Percentiles rank a stretch among this genome's conserved stretches.
Evolutionary conservation across 208 protist genomes (phyloP).

Genomic region (Phytomonas sp.): DNA sequence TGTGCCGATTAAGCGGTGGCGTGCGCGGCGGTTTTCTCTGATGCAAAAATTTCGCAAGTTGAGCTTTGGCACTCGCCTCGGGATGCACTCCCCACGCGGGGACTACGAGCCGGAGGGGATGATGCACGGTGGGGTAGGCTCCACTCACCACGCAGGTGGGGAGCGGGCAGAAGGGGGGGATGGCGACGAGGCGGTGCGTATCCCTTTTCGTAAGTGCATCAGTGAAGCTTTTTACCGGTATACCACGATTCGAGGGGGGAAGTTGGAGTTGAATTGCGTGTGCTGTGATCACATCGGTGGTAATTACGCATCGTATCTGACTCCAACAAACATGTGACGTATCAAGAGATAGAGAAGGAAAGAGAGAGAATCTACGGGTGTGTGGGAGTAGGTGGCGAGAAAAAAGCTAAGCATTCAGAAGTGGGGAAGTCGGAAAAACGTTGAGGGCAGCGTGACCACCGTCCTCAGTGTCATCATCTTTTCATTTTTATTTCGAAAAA

Average conservation of each 20-base stretch:
- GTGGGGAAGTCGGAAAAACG: neutral
- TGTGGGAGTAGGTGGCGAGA: neutral
- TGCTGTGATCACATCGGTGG: slow-evolving; percentile 88
- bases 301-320: slow-evolving; percentile 81
- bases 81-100: slow-evolving; percentile 87
- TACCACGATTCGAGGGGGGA: slow-evolving; percentile 56
- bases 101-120: slow-evolving; percentile 78
- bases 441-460: too few species aligned
- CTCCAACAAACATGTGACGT: slow-evolving; percentile 13
- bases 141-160: slow-evolving; percentile 11
- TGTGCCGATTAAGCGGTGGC: slow-evolving; percentile 79
- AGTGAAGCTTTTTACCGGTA: slow-evolving; percentile 77
- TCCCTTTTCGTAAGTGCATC: slow-evolving; percentile 28
- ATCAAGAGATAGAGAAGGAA: slow-evolving; percentile 3
- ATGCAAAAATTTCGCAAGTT: slow-evolving; percentile 88
- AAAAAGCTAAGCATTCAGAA: neutral
- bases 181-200: neutral
- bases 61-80: slow-evolving; percentile 82
- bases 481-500: too few species aligned
- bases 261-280: slow-evolving; percentile 83
- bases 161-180: slow-evolving; percentile 6
- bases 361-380: neutral
- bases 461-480: too few species aligned
- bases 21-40: slow-evolving; percentile 56
- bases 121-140: slow-evolving; percentile 4